These are phyloP conservation scores for Mycogone perniciosa DNA, from an alignment of 2,329 filamentous ascomycete species.

Conservation along the genomic window DNA sequence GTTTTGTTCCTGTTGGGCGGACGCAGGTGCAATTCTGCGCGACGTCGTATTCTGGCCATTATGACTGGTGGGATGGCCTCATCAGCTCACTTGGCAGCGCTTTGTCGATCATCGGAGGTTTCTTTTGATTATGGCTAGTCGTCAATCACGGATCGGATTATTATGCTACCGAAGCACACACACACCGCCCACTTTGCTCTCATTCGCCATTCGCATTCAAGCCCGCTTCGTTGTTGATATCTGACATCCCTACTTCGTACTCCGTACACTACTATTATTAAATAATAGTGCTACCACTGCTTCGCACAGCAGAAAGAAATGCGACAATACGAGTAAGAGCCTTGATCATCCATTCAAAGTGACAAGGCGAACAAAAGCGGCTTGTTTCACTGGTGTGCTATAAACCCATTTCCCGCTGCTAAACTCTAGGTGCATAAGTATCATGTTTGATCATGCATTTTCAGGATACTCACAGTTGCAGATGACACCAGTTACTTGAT, in stretches of 20 bases:
- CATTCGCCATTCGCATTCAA: no score
- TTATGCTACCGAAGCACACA: no score
- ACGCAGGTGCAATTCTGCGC: background rate
- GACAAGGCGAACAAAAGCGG: slow-evolving; percentile 3
- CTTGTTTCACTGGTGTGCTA: slow-evolving; percentile 8
- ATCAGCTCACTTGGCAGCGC: background rate
- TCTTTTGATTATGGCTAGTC: no score
- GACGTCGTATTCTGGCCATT: background rate
- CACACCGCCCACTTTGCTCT: no score
- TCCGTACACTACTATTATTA: no score
- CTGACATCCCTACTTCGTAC: no score
- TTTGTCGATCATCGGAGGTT: no score
- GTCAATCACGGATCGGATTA: no score
- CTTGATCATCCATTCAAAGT: slow-evolving; percentile 2
- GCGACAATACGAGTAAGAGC: background rate
- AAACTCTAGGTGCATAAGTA: slow-evolving; percentile 34
- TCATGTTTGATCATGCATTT: slow-evolving; percentile 27
- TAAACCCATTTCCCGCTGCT: slow-evolving; percentile 18
- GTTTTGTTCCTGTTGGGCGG: slow-evolving; percentile 8
- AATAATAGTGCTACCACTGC: no score
- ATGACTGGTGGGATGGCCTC: background rate
- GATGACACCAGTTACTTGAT: slow-evolving; percentile 23
- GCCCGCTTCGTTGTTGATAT: no score
- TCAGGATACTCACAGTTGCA: slow-evolving; percentile 33
- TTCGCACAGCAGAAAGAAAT: background rate